Percentiles rank a stretch among this genome's conserved stretches.
Evolutionary conservation across 2,329 filamentous ascomycete genomes (phyloP).

Genomic region (Colletotrichum sp.): DNA sequence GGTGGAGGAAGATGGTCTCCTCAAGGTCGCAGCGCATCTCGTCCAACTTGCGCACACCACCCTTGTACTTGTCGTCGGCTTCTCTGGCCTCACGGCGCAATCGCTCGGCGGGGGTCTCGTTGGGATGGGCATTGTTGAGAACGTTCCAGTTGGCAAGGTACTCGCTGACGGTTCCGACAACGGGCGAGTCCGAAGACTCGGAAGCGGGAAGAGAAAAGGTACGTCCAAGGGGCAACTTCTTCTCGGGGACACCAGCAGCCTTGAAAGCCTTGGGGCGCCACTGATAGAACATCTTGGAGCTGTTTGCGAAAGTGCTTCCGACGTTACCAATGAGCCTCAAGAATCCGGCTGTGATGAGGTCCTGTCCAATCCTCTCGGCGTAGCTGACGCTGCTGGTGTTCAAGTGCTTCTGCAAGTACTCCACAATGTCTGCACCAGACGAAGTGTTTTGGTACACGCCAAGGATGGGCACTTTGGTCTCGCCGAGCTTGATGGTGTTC

Average conservation of each 20-base stretch:
- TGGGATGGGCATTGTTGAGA: conserved; percentile 87
- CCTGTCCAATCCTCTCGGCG: conserved; percentile 93
- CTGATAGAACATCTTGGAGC: conserved; percentile 96
- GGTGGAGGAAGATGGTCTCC: conserved; percentile 89
- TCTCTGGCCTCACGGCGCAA: conserved; percentile 89
- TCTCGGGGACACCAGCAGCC: conserved; percentile 85
- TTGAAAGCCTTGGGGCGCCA: conserved; percentile 95
- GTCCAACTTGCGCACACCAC: conserved; percentile 83
- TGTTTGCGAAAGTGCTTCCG: conserved; percentile 95
- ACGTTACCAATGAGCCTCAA: conserved; percentile 92
- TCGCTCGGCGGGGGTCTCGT: conserved; percentile 87
- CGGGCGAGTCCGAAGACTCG: conserved; percentile 71
- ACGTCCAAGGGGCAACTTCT: conserved; percentile 75
- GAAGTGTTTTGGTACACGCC: conserved; percentile 95
- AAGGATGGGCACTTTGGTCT: conserved; percentile 94
- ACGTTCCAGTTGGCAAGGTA: conserved; percentile 94
- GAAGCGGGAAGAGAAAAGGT: conserved; percentile 74
- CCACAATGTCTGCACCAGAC: conserved; percentile 89
- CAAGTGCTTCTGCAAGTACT: conserved; percentile 92
- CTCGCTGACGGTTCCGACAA: conserved; percentile 83
- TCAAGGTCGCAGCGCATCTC: conserved; percentile 93
- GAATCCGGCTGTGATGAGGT: conserved; percentile 85
- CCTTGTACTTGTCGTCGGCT: conserved; percentile 93
- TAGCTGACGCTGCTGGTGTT: conserved; percentile 84
- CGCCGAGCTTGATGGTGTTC: conserved; percentile 82